phyloP scores from a whole-genome alignment of 306 rosid genomes.

The Quercus aquifolioides region DNA sequence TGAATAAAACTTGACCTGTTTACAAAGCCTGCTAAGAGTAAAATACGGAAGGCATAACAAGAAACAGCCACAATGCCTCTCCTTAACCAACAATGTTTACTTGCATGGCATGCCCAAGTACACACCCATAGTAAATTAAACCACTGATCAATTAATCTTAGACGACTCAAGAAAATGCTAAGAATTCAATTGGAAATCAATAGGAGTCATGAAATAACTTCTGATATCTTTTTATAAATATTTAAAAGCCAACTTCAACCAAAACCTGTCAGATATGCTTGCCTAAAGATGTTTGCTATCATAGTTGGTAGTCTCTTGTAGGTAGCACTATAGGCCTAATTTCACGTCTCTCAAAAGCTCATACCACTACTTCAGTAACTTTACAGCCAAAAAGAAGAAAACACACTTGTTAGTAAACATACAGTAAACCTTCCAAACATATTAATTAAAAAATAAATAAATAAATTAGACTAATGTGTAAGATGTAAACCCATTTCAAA shows the following conservation, averaged over 20 bases:
- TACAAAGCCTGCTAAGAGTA: not conserved
- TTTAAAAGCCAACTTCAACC: not conserved
- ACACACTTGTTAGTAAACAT: not conserved
- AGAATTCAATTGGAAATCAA: not conserved
- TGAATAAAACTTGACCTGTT: not conserved
- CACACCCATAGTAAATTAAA: not conserved
- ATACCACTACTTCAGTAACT: not conserved
- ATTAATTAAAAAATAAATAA: not conserved
- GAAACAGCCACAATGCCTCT: not conserved
- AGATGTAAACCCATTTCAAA: not conserved
- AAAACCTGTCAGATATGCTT: not conserved
- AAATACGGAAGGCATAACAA: not conserved
- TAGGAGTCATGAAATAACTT: not conserved
- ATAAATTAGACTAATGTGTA: not conserved
- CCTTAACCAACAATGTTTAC: constrained; percentile 11
- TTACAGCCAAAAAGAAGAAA: not conserved
- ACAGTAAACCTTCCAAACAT: not conserved
- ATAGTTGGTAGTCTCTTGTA: not conserved
- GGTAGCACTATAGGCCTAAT: not conserved
- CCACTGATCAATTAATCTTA: not conserved
- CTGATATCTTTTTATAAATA: not conserved
- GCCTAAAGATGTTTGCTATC: not conserved
- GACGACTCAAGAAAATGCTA: not conserved
- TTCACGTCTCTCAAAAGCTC: not conserved
- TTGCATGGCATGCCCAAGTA: constrained; percentile 1